Base-by-base conservation (phyloP, 805 yeast species). In the Suhomyces xylopsoci region DNA sequence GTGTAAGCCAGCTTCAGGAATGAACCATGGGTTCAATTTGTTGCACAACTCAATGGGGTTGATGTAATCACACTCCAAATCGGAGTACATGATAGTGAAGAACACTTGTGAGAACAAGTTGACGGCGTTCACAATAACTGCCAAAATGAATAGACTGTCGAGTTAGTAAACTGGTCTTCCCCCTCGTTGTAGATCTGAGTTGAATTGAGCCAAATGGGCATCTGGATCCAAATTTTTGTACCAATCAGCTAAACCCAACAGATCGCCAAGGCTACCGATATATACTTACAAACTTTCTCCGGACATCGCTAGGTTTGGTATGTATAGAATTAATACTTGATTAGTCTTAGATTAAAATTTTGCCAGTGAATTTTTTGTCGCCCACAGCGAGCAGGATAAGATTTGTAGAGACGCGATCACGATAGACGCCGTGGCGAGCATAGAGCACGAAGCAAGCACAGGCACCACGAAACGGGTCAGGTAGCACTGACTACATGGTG, bases 21-120 rank as follows among this genome's bases (percentile, higher is more conserved):
- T 77, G 62, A 93, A 85, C 74, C 89, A 85, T 62, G 87, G 85
- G 79, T 94, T 94, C 68, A 94, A 82, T 65, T 89, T 87, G 76
- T 90, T 90, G 76, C 99, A 94, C 62, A 94, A 80, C 74, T 93
- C 98, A 68, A 93, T 90, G 52, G 98, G 98, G 71, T 93, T 94
- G 76, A 93, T 92, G 79, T 93, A 94, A 72, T 94, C 99, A 66
- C 92, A 85, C 73, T 90, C 98, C 70, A 92, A 80, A 73, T 92
- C 98, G 59, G 96, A 88, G 78, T 88, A 93, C 87, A 91, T 85
- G 73, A 92, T 91, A 48, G 97, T 90, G 81, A 92, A 92, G 71
- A 88, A 94, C 52, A 92, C 97, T 76, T 92, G 97, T 40, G 88
- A 78, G 67, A 93, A 91, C 73, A 93, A 79, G 79, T 88, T 90